These are phyloP conservation scores for Sarcomyxa edulis DNA, from an alignment of 768 basidiomycete species.

Conservation along the genomic window DNA sequence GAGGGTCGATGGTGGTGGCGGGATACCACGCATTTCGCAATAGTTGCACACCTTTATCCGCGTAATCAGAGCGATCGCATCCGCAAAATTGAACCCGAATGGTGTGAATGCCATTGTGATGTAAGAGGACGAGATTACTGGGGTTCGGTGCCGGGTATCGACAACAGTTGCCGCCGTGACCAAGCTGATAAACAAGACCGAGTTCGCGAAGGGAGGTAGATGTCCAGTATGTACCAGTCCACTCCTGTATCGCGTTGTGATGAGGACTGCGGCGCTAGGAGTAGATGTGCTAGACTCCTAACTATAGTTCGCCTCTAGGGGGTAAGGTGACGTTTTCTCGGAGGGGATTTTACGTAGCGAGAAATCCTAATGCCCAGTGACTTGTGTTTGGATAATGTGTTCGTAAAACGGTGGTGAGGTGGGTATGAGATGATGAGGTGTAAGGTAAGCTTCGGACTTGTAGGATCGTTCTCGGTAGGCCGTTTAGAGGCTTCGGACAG, in stretches of 20 bases:
- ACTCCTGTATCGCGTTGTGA: background rate
- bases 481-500: too few relatives aligned
- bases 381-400: too few relatives aligned
- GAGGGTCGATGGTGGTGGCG: constrained; percentile 19
- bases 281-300: too few relatives aligned
- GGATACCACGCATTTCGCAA: constrained; percentile 22
- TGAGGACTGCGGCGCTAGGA: too few relatives aligned
- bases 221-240: background rate
- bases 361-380: too few relatives aligned
- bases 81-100: constrained; percentile 24
- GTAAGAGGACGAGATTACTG: constrained; percentile 23
- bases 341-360: too few relatives aligned
- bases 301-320: too few relatives aligned
- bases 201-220: background rate
- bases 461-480: too few relatives aligned
- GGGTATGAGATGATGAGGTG: too few relatives aligned
- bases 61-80: constrained; percentile 10
- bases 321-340: too few relatives aligned
- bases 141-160: background rate
- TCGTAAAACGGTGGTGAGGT: too few relatives aligned
- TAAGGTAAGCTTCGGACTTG: too few relatives aligned
- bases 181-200: background rate
- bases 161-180: background rate
- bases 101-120: constrained; percentile 21
- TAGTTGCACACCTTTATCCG: constrained; percentile 18